These are phyloP conservation scores for Trichomonas gallinae DNA, from an alignment of 208 protist species.

Conservation along the genomic window DNA sequence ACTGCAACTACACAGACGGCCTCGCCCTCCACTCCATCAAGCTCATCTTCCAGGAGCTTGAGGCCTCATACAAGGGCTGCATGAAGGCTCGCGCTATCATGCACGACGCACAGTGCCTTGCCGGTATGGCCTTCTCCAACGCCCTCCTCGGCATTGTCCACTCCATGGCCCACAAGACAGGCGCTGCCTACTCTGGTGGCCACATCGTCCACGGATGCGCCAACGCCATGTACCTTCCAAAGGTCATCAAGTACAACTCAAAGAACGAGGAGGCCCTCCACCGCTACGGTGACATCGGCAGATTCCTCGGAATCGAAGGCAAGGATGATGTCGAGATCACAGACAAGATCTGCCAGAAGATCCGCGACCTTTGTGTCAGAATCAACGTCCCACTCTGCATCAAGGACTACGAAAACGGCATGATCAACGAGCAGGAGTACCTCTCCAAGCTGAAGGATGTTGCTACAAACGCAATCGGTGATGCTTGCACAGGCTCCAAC, in stretches of 20 bases:
- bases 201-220: conserved; percentile 35
- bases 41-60: conserved; percentile 32
- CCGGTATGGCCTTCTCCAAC: conserved; percentile 47
- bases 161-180: conserved; percentile 36
- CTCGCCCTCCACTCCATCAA: conserved; percentile 33
- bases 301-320: neutral
- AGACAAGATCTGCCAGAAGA: neutral
- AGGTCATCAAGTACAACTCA: conserved; percentile 8
- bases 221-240: conserved; percentile 34
- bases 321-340: neutral
- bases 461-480: neutral
- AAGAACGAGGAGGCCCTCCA: neutral
- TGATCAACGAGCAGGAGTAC: neutral
- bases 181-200: neutral
- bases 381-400: neutral
- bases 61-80: neutral
- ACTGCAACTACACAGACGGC: conserved; percentile 30
- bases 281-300: neutral
- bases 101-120: conserved; percentile 38
- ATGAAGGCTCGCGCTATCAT: conserved; percentile 27
- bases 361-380: neutral
- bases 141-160: conserved; percentile 45
- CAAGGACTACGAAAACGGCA: neutral
- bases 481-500: neutral
- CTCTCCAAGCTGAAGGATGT: neutral